These are phyloP conservation scores for Aspergillus chevalieri DNA, from an alignment of 2,329 filamentous ascomycete species.

Conservation along the genomic window DNA sequence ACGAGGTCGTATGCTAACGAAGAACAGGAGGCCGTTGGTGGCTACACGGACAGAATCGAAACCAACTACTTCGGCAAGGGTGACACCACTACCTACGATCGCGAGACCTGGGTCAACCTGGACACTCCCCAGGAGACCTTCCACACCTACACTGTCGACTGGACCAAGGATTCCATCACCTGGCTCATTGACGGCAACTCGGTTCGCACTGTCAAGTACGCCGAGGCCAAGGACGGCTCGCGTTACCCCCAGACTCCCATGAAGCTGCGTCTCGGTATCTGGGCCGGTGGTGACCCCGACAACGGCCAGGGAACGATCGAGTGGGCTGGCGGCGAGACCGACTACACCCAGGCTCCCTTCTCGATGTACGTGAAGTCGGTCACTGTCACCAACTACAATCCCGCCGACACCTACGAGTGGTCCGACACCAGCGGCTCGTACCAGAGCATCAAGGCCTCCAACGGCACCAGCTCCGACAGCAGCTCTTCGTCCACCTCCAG, in stretches of 20 bases:
- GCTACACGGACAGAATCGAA: slow-evolving; percentile 47
- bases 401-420: slow-evolving; percentile 60
- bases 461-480: slow-evolving; percentile 4
- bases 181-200: slow-evolving; percentile 60
- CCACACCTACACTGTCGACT: slow-evolving; percentile 53
- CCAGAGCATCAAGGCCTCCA: slow-evolving; percentile 53
- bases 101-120: slow-evolving; percentile 69
- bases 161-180: slow-evolving; percentile 57
- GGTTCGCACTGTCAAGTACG: slow-evolving; percentile 57
- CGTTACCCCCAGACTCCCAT: slow-evolving; percentile 69
- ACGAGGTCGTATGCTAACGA: slow-evolving; percentile 50
- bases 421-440: slow-evolving; percentile 56
- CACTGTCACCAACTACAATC: slow-evolving; percentile 51
- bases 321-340: slow-evolving; percentile 65
- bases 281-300: slow-evolving; percentile 55
- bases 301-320: slow-evolving; percentile 49
- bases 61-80: slow-evolving; percentile 98
- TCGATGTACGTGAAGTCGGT: slow-evolving; percentile 67
- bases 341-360: slow-evolving; percentile 62
- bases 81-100: slow-evolving; percentile 69
- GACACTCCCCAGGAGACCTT: slow-evolving; percentile 48
- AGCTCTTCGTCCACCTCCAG: slow-evolving; percentile 6
- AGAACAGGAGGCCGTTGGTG: slow-evolving; percentile 32
- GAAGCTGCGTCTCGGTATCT: slow-evolving; percentile 64
- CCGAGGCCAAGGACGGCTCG: slow-evolving; percentile 52